Percentiles rank a stretch among this genome's conserved stretches.
These are phyloP conservation scores for Ulmus americana DNA, from an alignment of 331 rosid species.

Conservation along the genomic window DNA sequence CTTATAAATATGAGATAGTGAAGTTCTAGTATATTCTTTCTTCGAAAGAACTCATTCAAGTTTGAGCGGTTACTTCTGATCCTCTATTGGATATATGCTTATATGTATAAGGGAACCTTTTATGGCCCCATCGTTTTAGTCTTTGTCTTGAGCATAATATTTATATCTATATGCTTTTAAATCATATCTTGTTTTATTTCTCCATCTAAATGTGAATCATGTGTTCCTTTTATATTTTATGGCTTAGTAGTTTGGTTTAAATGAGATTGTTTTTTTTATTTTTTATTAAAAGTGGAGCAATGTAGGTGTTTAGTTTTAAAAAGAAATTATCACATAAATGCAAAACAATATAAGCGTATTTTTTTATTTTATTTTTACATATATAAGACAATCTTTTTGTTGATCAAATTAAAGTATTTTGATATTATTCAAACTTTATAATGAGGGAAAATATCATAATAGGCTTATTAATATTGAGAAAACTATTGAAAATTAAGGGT, in stretches of 20 bases:
- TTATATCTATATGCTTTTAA: not conserved
- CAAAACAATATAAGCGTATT: too few species aligned
- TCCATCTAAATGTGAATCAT: not conserved
- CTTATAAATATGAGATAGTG: not conserved
- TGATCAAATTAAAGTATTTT: too few species aligned
- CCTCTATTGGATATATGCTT: not conserved
- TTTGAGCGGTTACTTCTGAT: slow-evolving; percentile 4
- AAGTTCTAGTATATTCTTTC: slow-evolving; percentile 11
- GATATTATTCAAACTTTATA: too few species aligned
- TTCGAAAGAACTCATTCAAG: slow-evolving; percentile 7
- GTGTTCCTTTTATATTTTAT: not conserved
- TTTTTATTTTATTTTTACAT: too few species aligned
- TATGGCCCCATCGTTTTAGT: slow-evolving; percentile 6
- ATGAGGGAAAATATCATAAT: too few species aligned
- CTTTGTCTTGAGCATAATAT: slow-evolving; percentile 1
- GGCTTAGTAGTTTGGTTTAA: not conserved
- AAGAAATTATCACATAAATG: too few species aligned
- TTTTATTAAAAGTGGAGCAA: too few species aligned
- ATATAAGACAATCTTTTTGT: too few species aligned
- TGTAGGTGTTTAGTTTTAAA: too few species aligned
- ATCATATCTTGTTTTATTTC: not conserved
- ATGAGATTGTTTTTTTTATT: not conserved
- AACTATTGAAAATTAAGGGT: not conserved
- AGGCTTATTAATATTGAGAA: not conserved
- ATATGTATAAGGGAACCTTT: slow-evolving; percentile 16